Evolutionary conservation across 2,329 filamentous ascomycete species (phyloP), one percentile per base, ranked within the genome.

Genomic region (Colletotrichum shisoi): DNA sequence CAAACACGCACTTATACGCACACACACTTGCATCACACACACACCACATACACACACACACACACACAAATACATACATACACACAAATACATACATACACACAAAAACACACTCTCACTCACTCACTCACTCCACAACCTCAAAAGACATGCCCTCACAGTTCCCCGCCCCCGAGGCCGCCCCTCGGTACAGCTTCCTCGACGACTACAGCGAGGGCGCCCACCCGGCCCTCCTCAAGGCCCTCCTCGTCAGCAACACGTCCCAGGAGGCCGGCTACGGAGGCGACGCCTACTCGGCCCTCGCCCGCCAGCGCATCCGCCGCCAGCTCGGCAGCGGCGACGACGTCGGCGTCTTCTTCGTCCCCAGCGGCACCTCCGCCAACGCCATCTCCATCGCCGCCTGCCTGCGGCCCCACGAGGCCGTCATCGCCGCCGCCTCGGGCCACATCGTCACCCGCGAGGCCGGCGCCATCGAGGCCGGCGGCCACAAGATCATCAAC

Each of bases 161-260:
- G 7, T 40, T 58, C 19, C 60, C 48, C 9, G 34, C 17, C 6
- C 53, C 46, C 4, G 9, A 49, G 19, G 31, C 42, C 7, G 13
- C 48, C 3, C 54, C 48, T 21, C 67, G 63, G 37, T 84, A 83
- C 71, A 82, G 80, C 72, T 81, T 84, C 63, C 75, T 81, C 53
- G 82, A 84, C 70, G 82, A 84, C 69, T 84, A 84, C 71, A 82
- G 81, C 72, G 82, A 84, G 66, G 83, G 82, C 42, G 82, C 81
- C 0, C 83, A 84, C 67, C 82, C 83, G 5, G 75, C 77, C n/a
- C 73, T 84, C 3, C 77, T 84, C 34, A 77, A 83, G 51, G 81
- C 82, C 11, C 74, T 84, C 2, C 71, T 83, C 17, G 71, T 75
- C 39, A 80, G 78, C 71, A 84, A 84, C 62, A 71, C 71, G 3